Conservation (phyloP, 352 stramenopile species). For the Globisporangium sylvaticum region DNA sequence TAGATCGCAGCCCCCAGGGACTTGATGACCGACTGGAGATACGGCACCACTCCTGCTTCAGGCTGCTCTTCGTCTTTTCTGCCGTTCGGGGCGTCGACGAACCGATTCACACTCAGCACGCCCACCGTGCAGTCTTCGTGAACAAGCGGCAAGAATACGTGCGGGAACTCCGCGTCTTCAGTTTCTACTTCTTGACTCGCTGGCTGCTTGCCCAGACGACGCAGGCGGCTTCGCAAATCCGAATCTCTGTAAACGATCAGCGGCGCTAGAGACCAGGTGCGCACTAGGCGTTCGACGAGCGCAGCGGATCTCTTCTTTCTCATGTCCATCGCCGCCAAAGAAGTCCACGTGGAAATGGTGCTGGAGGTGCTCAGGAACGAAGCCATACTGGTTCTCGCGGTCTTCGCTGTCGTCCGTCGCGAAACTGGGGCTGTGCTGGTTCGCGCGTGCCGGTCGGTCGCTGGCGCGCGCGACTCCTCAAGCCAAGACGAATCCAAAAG, state of each 20-base stretch:
- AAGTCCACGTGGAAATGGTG: slow-evolving; percentile 43
- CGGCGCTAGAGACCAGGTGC: slow-evolving; percentile 31
- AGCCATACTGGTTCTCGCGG: slow-evolving; percentile 28
- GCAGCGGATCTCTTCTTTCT: slow-evolving; percentile 21
- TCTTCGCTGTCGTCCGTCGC: neutral
- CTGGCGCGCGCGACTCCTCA: neutral
- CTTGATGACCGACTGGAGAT: slow-evolving; percentile 38
- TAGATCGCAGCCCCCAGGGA: slow-evolving; percentile 51
- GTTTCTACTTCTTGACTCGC: neutral
- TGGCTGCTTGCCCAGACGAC: slow-evolving; percentile 18
- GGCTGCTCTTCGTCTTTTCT: slow-evolving; percentile 55
- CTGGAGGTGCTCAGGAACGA: slow-evolving; percentile 36
- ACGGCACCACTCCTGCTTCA: slow-evolving; percentile 54
- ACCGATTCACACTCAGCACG: slow-evolving; percentile 57
- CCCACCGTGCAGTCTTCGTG: slow-evolving; percentile 63
- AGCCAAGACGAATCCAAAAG: neutral
- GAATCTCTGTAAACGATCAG: slow-evolving; percentile 37
- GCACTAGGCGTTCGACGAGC: slow-evolving; percentile 56
- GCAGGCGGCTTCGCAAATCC: slow-evolving; percentile 28
- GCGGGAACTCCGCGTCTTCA: slow-evolving; percentile 31
- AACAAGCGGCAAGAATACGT: slow-evolving; percentile 57
- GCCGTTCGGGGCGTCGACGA: slow-evolving; percentile 52
- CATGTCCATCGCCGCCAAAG: slow-evolving; percentile 16
- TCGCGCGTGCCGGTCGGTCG: neutral
- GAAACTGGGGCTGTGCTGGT: neutral